Evolutionary conservation across 768 basidiomycete species (phyloP).

Genomic region (Termitomyces sp.): DNA sequence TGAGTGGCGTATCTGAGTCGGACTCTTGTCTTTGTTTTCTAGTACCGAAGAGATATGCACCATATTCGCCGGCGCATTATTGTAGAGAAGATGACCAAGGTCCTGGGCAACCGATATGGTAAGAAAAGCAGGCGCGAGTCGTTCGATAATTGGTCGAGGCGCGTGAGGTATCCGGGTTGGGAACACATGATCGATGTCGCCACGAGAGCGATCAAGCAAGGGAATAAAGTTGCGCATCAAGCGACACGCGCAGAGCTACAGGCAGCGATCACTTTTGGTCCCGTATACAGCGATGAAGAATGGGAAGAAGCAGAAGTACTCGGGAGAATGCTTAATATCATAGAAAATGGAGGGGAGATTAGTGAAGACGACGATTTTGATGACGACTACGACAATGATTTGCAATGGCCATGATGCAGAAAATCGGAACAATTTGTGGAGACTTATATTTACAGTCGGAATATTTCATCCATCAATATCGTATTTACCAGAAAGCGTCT

Average conservation of each 20-base stretch:
- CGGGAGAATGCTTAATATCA: background rate
- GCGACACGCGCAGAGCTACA: background rate
- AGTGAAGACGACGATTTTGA: background rate
- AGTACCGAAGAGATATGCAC: background rate
- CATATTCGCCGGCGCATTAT: background rate
- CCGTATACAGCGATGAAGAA: no score
- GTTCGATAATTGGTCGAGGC: background rate
- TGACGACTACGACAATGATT: background rate
- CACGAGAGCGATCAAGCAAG: background rate
- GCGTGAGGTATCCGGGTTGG: background rate
- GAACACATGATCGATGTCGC: background rate
- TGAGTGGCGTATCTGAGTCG: background rate
- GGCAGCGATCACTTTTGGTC: background rate
- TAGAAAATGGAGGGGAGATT: background rate
- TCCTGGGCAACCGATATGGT: background rate
- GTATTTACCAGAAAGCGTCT: no score
- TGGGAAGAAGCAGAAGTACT: background rate
- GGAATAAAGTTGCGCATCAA: background rate
- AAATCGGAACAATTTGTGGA: background rate
- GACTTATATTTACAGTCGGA: background rate
- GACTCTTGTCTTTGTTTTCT: background rate
- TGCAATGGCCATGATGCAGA: background rate
- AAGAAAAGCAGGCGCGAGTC: background rate
- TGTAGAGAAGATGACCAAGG: background rate
- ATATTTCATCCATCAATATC: no score